phyloP scores from a whole-genome alignment of 2,329 filamentous ascomycete species.

The Paramyrothecium sp. region DNA sequence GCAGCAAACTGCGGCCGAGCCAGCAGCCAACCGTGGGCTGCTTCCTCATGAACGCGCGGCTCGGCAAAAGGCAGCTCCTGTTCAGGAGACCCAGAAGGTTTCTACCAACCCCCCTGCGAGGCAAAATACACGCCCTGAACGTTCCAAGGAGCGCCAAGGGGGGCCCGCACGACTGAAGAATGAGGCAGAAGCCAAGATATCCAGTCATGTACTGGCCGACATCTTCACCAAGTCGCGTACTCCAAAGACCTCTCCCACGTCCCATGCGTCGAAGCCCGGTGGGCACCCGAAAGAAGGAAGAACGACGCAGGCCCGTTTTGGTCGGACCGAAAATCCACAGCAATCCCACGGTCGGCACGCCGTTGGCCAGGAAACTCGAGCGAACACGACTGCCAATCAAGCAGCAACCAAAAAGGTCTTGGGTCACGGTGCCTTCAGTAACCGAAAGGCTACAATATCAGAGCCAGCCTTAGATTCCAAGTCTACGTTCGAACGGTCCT shows the following conservation, averaged over 20 bases:
- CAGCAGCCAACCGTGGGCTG: conserved; percentile 15
- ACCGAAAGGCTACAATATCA: conserved; percentile 16
- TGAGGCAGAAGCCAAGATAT: background rate
- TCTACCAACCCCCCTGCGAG: background rate
- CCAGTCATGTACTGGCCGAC: background rate
- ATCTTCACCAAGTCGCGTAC: background rate
- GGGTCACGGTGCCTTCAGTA: conserved; percentile 18
- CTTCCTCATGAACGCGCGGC: conserved; percentile 38
- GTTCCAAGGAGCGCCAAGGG: too few species aligned
- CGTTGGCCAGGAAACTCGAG: too few species aligned
- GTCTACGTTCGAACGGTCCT: too few species aligned
- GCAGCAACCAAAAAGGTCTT: background rate
- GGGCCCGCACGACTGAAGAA: too few species aligned
- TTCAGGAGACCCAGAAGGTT: background rate
- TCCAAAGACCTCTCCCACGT: background rate
- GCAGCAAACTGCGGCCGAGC: conserved; percentile 6
- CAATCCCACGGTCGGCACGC: too few species aligned
- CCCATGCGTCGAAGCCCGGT: background rate
- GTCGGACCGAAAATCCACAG: too few species aligned
- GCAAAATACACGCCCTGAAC: background rate
- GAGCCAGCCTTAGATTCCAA: background rate
- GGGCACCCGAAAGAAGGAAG: background rate
- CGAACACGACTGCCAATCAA: too few species aligned
- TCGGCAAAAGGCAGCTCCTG: conserved; percentile 22
- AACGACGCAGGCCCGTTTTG: too few species aligned